phyloP scores from a whole-genome alignment of 116 monocot genomes.

The Iris pallida region DNA sequence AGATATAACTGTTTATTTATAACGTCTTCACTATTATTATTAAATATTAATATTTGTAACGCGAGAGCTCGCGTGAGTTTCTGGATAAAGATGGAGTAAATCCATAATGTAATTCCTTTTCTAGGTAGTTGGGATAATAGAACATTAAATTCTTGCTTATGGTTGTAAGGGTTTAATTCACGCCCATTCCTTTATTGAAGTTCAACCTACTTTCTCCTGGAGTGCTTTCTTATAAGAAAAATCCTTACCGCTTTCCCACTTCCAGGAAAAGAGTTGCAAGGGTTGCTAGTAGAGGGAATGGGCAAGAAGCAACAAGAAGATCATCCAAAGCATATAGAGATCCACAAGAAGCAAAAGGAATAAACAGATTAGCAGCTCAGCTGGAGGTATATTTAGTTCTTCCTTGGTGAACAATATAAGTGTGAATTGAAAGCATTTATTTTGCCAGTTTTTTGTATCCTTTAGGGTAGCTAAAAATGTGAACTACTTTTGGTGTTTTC shows the following conservation, averaged over 20 bases:
- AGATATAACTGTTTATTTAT: slow-evolving; percentile 8
- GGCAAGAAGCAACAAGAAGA: slow-evolving; percentile 38
- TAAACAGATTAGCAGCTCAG: slow-evolving; percentile 26
- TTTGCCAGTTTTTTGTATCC: not conserved
- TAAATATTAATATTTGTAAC: not conserved
- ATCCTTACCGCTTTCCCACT: not conserved
- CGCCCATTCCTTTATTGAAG: not conserved
- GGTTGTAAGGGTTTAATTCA: not conserved
- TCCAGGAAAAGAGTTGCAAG: slow-evolving; percentile 52
- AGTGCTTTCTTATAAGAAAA: not conserved
- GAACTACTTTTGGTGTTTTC: slow-evolving; percentile 6
- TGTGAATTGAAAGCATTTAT: not conserved
- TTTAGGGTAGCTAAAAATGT: not conserved
- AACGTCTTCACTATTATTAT: not conserved
- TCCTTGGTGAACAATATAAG: not conserved
- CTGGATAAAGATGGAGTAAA: not conserved
- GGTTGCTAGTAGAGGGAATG: slow-evolving; percentile 19
- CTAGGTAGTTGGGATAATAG: not conserved
- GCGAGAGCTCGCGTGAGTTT: not conserved
- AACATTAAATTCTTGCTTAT: not conserved
- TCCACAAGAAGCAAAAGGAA: slow-evolving; percentile 32
- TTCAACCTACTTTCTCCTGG: not conserved
- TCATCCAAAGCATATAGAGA: slow-evolving; percentile 37
- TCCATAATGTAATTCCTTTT: not conserved
- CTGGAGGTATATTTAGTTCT: slow-evolving; percentile 40